Percentiles rank a stretch among this genome's conserved stretches.
Conservation (phyloP, 176 grass and related monocot genomes). For the Hordeum marinum region DNA sequence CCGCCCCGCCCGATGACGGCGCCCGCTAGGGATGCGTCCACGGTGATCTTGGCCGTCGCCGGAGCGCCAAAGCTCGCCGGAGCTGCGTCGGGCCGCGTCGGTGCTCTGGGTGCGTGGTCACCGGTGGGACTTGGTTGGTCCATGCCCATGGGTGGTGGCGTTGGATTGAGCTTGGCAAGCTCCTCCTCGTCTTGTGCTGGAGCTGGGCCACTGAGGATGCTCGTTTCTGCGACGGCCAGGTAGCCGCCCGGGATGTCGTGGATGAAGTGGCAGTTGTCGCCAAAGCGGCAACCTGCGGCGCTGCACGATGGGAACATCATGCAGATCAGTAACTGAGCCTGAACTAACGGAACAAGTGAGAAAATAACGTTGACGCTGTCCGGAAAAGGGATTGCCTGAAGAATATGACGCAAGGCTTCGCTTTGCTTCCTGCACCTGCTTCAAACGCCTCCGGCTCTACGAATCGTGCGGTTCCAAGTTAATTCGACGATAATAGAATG, state of each 20-base stretch:
- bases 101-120: slow-evolving; percentile 10
- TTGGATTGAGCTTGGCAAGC: background rate
- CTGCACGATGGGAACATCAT: background rate
- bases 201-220: no score
- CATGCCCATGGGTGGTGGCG: background rate
- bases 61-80: slow-evolving; percentile 63
- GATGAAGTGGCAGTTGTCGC: slow-evolving; percentile 63
- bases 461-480: slow-evolving; percentile 19
- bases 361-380: no score
- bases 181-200: background rate
- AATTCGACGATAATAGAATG: no score
- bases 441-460: slow-evolving; percentile 55
- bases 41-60: slow-evolving; percentile 63
- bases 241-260: background rate
- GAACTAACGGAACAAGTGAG: background rate
- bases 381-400: background rate
- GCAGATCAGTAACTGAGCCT: background rate
- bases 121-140: background rate
- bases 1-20: slow-evolving; percentile 71
- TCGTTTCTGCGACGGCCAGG: no score
- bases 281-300: slow-evolving; percentile 75
- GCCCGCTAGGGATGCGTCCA: slow-evolving; percentile 67
- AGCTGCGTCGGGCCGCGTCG: slow-evolving; percentile 9
- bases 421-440: slow-evolving; percentile 84
- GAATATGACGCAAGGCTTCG: slow-evolving; percentile 81